Base-by-base conservation (phyloP, 2,329 filamentous ascomycete species). In the Grosmannia huntii region DNA sequence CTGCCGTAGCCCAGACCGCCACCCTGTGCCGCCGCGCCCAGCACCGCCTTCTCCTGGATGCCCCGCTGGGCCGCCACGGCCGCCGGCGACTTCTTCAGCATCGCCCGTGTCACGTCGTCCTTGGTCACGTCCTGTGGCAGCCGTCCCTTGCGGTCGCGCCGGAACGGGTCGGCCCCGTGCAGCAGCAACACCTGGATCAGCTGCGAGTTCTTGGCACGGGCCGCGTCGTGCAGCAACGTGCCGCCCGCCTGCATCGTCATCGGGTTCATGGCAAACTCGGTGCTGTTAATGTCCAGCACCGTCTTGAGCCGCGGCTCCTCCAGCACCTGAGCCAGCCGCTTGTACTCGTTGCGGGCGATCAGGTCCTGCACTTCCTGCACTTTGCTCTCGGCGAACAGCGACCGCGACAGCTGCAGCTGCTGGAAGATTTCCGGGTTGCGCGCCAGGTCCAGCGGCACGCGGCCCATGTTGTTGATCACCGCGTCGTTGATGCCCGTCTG, bases 371-470 rank as follows among this genome's bases (percentile, higher is more conserved):
- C 85, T 68, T 92, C 84, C 66, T 84, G 85, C 16, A 95, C 83
- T 69, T 92, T 95, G 62, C 79, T 80, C 66, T 99, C 94, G 58
- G 95, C 86, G 69, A 92, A 97, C 55, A 96, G 76, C 5, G 91
- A 95, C 51, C 91, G 83, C 10, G 90, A 86, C 19, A 97, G 83
- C 71, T 99, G 94, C 56, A 99, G 79, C 67, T 92, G 86, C 72
- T 97, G 91, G 74, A 95, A 97, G 59, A 97, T 96, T 21, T 97
- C 92, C 1, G 94, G 90, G 28, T 85, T 96, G 46, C 91, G 85
- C 5, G 94, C 90, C 49, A 96, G 77, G 66, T 99, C 94, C 56
- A 97, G 81, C 5, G 94, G 85, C 4, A 90, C 81, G 66, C 91
- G 90, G 57, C 90, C 90, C 59, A 89, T 85, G 66, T 85, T 84